phyloP scores from a whole-genome alignment of 1,139 yeast genomes.

The Nakaseomyces nivariensis region DNA sequence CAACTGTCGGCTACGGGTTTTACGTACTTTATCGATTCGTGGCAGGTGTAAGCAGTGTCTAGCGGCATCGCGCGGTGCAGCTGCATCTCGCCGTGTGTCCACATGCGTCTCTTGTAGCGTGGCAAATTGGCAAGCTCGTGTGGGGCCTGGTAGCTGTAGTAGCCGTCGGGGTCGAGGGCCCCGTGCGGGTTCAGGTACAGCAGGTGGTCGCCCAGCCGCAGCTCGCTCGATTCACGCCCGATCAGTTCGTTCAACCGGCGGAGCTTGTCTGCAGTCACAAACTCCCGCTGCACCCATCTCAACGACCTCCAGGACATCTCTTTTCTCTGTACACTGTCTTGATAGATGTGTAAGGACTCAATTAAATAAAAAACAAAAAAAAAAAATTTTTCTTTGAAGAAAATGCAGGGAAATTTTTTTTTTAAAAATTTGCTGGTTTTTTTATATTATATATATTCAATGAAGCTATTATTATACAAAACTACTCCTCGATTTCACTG shows the following conservation, averaged over 20 bases:
- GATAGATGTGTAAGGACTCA: neutral
- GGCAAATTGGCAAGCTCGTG: constrained; percentile 8
- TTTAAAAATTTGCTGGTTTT: neutral
- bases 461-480: no score
- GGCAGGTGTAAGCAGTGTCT: constrained; percentile 34
- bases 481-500: constrained; percentile 25
- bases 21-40: constrained; percentile 36
- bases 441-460: no score
- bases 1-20: constrained; percentile 13
- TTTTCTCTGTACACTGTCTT: neutral
- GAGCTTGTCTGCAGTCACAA: no score
- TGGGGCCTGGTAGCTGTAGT: constrained; percentile 76
- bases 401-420: neutral
- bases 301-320: neutral
- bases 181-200: constrained; percentile 52
- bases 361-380: no score
- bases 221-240: neutral
- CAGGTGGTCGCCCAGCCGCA: constrained; percentile 48
- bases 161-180: constrained; percentile 61
- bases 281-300: neutral
- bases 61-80: constrained; percentile 28
- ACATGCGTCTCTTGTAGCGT: constrained; percentile 55
- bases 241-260: no score
- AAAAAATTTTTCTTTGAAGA: no score
- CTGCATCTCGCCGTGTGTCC: constrained; percentile 62